phyloP scores from a whole-genome alignment of 2,329 filamentous ascomycete genomes.

The Diplodia mutila region DNA sequence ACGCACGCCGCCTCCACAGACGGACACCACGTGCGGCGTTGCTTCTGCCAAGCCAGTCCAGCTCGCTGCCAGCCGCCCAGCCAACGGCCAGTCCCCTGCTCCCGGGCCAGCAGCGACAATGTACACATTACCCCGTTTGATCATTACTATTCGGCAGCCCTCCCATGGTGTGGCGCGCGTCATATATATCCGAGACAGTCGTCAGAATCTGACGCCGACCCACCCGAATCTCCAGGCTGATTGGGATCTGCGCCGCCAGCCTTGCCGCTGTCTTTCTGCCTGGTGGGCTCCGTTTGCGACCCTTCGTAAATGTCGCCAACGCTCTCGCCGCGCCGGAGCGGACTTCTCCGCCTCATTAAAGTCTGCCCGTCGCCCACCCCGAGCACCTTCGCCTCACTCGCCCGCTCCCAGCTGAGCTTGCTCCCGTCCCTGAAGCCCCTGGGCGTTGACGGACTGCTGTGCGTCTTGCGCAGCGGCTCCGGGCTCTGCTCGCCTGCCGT shows the following conservation, averaged over 20 bases:
- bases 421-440: constrained; percentile 47
- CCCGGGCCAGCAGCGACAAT: neutral
- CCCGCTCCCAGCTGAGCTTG: constrained; percentile 39
- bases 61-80: neutral
- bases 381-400: constrained; percentile 30
- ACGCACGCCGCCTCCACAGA: constrained; percentile 1
- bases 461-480: constrained; percentile 38
- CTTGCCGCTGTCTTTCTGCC: constrained; percentile 16
- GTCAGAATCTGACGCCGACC: constrained; percentile 26
- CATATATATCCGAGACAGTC: constrained; percentile 23
- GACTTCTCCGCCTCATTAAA: constrained; percentile 35
- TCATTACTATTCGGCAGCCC: neutral
- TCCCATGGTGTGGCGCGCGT: neutral
- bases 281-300: neutral
- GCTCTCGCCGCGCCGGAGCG: constrained; percentile 38
- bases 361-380: constrained; percentile 26
- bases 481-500: constrained; percentile 13
- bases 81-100: neutral
- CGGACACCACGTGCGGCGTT: neutral
- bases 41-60: neutral
- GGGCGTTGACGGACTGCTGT: constrained; percentile 50
- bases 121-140: constrained; percentile 5
- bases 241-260: constrained; percentile 26
- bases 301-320: constrained; percentile 30
- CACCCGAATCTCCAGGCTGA: constrained; percentile 27